phyloP scores from a whole-genome alignment of 352 stramenopile genomes.

The Blastocystis sp. region DNA sequence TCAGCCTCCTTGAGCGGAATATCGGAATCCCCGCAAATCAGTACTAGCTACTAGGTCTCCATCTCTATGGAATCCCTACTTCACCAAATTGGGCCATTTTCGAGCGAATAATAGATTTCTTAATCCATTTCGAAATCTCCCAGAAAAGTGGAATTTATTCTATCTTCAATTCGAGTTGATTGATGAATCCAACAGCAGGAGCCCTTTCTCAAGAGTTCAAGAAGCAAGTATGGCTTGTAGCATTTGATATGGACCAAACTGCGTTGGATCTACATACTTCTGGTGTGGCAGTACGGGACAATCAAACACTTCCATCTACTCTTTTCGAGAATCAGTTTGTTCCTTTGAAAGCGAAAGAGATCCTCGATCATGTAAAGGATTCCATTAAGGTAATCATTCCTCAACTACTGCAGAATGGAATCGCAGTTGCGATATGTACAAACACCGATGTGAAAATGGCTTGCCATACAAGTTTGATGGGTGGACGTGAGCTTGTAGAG shows the following conservation, averaged over 20 bases:
- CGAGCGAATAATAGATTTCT: not conserved
- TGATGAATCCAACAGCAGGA: not conserved
- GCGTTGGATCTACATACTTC: conserved; percentile 36
- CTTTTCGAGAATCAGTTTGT: not conserved
- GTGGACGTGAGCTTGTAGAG: conserved; percentile 34
- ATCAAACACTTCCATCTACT: not conserved
- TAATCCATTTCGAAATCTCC: not conserved
- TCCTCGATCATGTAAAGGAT: conserved; percentile 38
- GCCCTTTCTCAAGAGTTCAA: conserved; percentile 9
- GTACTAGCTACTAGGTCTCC: conserved; percentile 22
- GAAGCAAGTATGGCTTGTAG: conserved; percentile 33
- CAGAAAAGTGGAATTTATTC: not conserved
- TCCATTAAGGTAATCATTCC: conserved; percentile 53
- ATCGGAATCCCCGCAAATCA: conserved; percentile 20
- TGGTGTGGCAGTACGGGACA: not conserved
- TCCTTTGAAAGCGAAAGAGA: conserved; percentile 20
- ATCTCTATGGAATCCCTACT: not conserved
- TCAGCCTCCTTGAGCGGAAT: conserved; percentile 14
- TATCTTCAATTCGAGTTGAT: not conserved
- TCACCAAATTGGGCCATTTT: conserved; percentile 61
- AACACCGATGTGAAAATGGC: conserved; percentile 35
- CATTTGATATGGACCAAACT: conserved; percentile 57
- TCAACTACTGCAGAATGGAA: conserved; percentile 22
- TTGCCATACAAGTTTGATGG: conserved; percentile 21
- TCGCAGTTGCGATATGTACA: conserved; percentile 38